Evolutionary conservation across 106 monocot species (phyloP).

Genomic region (Acorus gramineus): DNA sequence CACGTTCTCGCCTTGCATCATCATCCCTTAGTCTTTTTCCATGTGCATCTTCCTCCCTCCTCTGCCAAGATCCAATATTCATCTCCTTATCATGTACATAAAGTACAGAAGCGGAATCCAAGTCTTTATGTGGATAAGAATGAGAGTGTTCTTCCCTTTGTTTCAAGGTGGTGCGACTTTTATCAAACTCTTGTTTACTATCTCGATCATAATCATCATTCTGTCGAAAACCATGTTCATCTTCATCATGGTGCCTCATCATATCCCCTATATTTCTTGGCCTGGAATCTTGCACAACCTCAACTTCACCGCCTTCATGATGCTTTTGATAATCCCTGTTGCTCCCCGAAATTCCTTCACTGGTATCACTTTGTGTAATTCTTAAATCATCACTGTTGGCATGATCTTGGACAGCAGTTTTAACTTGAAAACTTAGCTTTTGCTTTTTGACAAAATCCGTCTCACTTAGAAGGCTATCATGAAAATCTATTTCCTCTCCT

Average conservation of each 20-base stretch:
- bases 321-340: constrained; percentile 32
- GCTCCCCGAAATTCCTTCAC: constrained; percentile 38
- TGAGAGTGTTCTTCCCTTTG: constrained; percentile 31
- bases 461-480: constrained; percentile 27
- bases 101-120: constrained; percentile 9
- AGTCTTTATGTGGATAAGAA: constrained; percentile 30
- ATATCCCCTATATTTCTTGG: constrained; percentile 21
- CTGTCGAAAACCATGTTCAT: constrained; percentile 18
- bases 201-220: constrained; percentile 46
- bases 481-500: constrained; percentile 39
- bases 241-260: constrained; percentile 28
- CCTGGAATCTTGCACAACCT: constrained; percentile 30
- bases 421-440: constrained; percentile 32
- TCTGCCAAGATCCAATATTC: constrained; percentile 23
- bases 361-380: constrained; percentile 30
- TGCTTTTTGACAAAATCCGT: constrained; percentile 38
- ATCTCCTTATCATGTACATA: too few relatives aligned
- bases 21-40: constrained; percentile 52
- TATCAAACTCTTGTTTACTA: constrained; percentile 32
- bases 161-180: constrained; percentile 16
- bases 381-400: constrained; percentile 32
- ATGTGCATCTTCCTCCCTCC: constrained; percentile 45
- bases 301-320: constrained; percentile 34
- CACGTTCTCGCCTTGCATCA: constrained; percentile 33
- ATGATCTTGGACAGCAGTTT: constrained; percentile 19